Conservation (phyloP, 2,329 filamentous ascomycete species). For the Cladosporium sp. region DNA sequence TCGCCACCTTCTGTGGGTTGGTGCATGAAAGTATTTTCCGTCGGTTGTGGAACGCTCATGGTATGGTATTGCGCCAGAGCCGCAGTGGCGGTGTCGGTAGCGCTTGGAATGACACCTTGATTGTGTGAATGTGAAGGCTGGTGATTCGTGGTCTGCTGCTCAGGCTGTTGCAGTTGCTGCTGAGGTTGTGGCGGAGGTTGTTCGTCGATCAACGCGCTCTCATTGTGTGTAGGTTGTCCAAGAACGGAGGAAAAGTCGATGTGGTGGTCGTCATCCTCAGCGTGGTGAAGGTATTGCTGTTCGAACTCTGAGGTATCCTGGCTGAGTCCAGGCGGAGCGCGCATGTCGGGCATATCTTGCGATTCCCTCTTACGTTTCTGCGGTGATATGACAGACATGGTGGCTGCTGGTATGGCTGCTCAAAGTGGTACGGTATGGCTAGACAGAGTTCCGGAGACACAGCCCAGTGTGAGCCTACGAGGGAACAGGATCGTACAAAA, state of each 20-base stretch:
- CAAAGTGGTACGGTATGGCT: neutral
- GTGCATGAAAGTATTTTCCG: constrained; percentile 50
- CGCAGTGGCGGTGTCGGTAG: constrained; percentile 62
- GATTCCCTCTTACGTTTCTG: constrained; percentile 49
- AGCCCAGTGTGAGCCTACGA: neutral
- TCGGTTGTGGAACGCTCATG: constrained; percentile 58
- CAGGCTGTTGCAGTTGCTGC: constrained; percentile 17
- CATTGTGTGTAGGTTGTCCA: constrained; percentile 32
- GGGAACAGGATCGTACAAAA: neutral
- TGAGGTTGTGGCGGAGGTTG: neutral
- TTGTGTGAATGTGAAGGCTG: constrained; percentile 20
- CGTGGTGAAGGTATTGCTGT: constrained; percentile 40
- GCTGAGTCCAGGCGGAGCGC: constrained; percentile 36
- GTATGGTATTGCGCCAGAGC: constrained; percentile 52
- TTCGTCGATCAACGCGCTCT: neutral
- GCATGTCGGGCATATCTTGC: constrained; percentile 43
- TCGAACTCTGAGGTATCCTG: constrained; percentile 31
- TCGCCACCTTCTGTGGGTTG: constrained; percentile 25
- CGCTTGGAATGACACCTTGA: constrained; percentile 41
- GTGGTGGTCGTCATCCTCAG: constrained; percentile 42
- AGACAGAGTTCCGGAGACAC: neutral
- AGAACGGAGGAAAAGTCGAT: constrained; percentile 42
- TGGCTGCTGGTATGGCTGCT: neutral
- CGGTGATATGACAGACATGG: constrained; percentile 16
- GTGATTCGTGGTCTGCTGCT: constrained; percentile 21